These are phyloP conservation scores for Elsinoe ampelina DNA, from an alignment of 2,329 filamentous ascomycete genomes.

Conservation along the genomic window DNA sequence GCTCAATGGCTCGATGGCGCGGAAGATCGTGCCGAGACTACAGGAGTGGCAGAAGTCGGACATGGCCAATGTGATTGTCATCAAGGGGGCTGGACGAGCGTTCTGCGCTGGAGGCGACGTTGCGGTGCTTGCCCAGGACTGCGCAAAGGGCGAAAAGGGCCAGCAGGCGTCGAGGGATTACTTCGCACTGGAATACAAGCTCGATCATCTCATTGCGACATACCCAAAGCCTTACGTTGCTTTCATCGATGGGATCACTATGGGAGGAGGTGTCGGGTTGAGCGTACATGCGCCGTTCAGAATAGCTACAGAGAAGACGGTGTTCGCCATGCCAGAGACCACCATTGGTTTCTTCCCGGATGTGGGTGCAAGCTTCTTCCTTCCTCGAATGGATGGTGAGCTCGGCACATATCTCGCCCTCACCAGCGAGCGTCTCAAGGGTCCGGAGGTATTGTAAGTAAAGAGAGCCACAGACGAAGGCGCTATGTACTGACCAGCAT, in stretches of 20 bases:
- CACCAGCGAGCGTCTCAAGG: constrained; percentile 74
- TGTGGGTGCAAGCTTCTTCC: constrained; percentile 91
- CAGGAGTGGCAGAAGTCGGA: constrained; percentile 93
- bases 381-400: constrained; percentile 77
- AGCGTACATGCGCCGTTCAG: constrained; percentile 92
- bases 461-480: background rate
- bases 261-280: constrained; percentile 93
- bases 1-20: constrained; percentile 86
- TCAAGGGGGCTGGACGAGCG: constrained; percentile 80
- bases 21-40: constrained; percentile 83
- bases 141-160: constrained; percentile 57
- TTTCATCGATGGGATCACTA: constrained; percentile 96
- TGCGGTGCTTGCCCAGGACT: constrained; percentile 63
- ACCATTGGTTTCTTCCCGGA: constrained; percentile 98
- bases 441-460: constrained; percentile 62
- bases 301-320: constrained; percentile 88
- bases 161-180: constrained; percentile 70
- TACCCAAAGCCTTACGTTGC: constrained; percentile 89
- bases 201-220: constrained; percentile 90
- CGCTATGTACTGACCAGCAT: background rate
- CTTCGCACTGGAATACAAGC: constrained; percentile 90
- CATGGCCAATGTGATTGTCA: constrained; percentile 81
- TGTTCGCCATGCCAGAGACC: constrained; percentile 98
- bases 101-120: constrained; percentile 95
- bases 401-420: constrained; percentile 88